Conservation (phyloP, 768 basidiomycete genomes). For the Neoboletus magnificus region DNA sequence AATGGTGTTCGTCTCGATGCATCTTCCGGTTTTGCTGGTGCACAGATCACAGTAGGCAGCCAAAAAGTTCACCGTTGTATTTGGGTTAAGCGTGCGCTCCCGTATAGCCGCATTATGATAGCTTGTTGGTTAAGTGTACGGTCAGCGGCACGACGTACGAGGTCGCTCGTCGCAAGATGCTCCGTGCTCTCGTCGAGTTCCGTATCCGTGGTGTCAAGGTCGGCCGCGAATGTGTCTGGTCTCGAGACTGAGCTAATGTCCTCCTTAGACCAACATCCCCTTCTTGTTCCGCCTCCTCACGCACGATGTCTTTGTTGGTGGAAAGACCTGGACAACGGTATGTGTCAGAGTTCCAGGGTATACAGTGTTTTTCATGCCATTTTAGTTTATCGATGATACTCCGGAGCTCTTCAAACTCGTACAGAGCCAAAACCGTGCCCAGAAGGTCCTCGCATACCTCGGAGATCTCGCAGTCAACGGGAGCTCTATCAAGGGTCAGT, state of each 20-base stretch:
- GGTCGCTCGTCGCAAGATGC: conserved; percentile 98
- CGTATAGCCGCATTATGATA: conserved; percentile 92
- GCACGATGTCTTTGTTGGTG: conserved; percentile 92
- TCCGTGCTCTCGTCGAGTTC: conserved; percentile 99
- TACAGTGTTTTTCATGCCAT: conserved; percentile 7
- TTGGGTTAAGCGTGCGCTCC: neutral
- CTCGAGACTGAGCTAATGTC: neutral
- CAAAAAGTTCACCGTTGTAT: neutral
- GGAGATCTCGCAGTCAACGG: conserved; percentile 98
- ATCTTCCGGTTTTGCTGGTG: conserved; percentile 96
- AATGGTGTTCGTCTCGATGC: conserved; percentile 98
- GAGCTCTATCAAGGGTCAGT: conserved; percentile 95
- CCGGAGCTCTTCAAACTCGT: conserved; percentile 99
- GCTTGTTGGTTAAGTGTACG: conserved; percentile 92
- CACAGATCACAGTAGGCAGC: conserved; percentile 86
- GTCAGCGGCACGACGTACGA: conserved; percentile 98
- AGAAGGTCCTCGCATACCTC: conserved; percentile 94
- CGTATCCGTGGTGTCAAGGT: conserved; percentile 98
- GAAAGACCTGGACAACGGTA: conserved; percentile 97
- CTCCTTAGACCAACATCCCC: conserved; percentile 88
- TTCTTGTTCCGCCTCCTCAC: conserved; percentile 98
- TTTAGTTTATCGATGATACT: conserved; percentile 97
- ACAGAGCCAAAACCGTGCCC: conserved; percentile 95
- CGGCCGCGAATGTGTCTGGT: neutral
- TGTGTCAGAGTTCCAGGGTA: conserved; percentile 18